Percentiles rank a stretch among this genome's conserved stretches.
These are phyloP conservation scores for Boletus speciosus DNA, from an alignment of 768 basidiomycete genomes.

Conservation along the genomic window DNA sequence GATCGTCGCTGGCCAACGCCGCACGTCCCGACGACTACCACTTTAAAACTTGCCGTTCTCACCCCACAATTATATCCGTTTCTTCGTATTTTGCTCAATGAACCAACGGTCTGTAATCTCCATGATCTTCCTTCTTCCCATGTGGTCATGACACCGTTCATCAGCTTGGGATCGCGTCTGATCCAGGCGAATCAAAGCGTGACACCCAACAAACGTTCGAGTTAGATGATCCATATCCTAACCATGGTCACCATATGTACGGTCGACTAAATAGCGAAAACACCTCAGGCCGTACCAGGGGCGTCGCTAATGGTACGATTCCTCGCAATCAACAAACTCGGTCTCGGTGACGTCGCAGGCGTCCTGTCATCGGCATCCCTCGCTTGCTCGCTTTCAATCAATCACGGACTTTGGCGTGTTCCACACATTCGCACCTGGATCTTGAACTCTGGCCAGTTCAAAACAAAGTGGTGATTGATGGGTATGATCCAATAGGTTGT, in stretches of 20 bases:
- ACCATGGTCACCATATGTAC: not conserved
- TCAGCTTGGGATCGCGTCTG: not conserved
- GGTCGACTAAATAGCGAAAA: not conserved
- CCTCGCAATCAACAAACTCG: not conserved
- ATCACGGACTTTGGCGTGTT: too few relatives aligned
- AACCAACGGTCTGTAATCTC: not conserved
- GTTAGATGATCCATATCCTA: not conserved
- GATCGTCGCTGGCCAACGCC: conserved; percentile 10
- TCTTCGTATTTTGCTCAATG: not conserved
- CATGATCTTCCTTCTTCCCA: not conserved
- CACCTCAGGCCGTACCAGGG: not conserved
- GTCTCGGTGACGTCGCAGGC: not conserved
- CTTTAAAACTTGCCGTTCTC: not conserved
- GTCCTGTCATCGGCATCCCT: not conserved
- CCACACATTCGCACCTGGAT: not conserved
- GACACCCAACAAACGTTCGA: not conserved
- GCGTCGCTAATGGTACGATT: too few relatives aligned
- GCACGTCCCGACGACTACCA: not conserved
- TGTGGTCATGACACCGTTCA: not conserved
- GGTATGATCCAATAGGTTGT: not conserved
- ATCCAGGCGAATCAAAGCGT: too few relatives aligned
- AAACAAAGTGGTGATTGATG: not conserved
- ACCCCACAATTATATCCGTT: not conserved
- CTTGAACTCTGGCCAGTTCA: not conserved
- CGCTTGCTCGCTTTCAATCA: too few relatives aligned